Evolutionary conservation across 306 rosid species (phyloP), one percentile per base, ranked within the genome.

Genomic region (Luffa aegyptiaca): DNA sequence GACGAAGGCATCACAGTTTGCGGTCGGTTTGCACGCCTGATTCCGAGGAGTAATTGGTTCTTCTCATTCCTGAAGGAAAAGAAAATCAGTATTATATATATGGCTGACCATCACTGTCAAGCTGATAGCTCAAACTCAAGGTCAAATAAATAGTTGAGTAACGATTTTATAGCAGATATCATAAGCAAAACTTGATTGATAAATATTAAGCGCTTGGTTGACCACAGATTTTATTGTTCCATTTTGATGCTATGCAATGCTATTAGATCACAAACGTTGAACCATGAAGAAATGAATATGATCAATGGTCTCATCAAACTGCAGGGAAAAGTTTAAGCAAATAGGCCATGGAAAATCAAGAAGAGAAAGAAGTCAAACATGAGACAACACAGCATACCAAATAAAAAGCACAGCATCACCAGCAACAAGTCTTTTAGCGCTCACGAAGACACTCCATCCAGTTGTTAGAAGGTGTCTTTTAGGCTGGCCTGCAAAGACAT

Each of bases 1-100:
- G 98, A 96, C 21, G 98, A 96, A 74, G 99, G 99, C 98, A 96
- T 93, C 84, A 93, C 96, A 63, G 99, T 93, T 84, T 96, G 99
- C 11, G 97, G 98, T 44, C 99, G 90, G 86, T 80, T 96, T 11
- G 99, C 98, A 31, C 90, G 93, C 17, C 99, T 91, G 44, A 93
- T 96, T 42, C 99, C 99, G 17, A 96, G 96, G 57, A 96, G 93
- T 80, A 96, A 84, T 79, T 96, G 99, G 81, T 96, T 96, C 82
- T 91, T 93, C 13, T 96, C 99, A 81, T 96, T 96, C 99, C 99
- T 96, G 75, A 76, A 76, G 65, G 16, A 35, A 79, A 58, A 26
- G 31, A 17, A 51, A 0, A 5, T 7, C 58, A 35, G 62, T 1
- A 52, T 16, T 18, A 14, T 16, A 74, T 9, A 8, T 35, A 74